These are phyloP conservation scores for Hydrangea macrophylla DNA, from an alignment of 148 eudicot species.

Conservation along the genomic window DNA sequence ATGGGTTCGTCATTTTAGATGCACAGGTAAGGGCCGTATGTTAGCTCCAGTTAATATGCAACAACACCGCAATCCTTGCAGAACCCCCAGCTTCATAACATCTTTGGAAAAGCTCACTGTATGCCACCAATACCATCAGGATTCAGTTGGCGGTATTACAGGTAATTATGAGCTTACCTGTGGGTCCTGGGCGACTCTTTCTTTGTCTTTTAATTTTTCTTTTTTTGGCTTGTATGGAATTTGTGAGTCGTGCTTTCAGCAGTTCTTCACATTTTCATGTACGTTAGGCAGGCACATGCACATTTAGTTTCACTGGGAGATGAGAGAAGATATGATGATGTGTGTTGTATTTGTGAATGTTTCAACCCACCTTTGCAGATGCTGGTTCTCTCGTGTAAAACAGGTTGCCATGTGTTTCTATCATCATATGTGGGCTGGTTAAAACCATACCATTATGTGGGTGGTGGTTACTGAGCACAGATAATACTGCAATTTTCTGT, in stretches of 20 bases:
- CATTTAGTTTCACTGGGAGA: neutral
- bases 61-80: neutral
- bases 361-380: neutral
- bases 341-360: neutral
- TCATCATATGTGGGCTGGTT: neutral
- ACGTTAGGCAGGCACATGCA: neutral
- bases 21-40: conserved; percentile 1
- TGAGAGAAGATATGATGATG: neutral
- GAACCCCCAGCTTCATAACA: neutral
- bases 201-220: neutral
- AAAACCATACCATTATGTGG: neutral
- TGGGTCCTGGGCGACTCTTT: neutral
- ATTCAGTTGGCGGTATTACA: conserved; percentile 11
- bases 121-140: conserved; percentile 5
- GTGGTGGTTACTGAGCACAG: neutral
- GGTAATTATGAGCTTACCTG: conserved; percentile 11
- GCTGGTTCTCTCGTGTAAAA: neutral
- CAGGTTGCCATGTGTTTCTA: too few relatives aligned
- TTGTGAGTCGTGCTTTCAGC: neutral
- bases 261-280: neutral
- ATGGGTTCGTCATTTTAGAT: conserved; percentile 1
- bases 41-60: conserved; percentile 1
- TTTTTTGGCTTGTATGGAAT: neutral
- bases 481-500: too few relatives aligned
- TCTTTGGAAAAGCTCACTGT: neutral